phyloP scores from a whole-genome alignment of 176 grass and related monocot genomes.

The Juncus effusus region DNA sequence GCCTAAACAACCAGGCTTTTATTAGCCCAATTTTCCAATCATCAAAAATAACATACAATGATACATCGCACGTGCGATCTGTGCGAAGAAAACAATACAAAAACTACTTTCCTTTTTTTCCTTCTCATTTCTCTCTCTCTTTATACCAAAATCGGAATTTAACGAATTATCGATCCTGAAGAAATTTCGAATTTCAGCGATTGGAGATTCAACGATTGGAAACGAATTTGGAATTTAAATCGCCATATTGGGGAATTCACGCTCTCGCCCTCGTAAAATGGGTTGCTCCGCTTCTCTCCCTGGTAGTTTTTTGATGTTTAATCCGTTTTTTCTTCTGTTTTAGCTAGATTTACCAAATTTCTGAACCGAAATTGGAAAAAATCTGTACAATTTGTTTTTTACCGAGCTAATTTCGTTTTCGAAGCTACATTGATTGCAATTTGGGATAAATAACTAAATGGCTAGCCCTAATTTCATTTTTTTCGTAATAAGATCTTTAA shows the following conservation, averaged over 20 bases:
- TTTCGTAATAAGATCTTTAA: background rate
- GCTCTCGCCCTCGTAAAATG: constrained; percentile 38
- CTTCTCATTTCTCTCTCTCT: background rate
- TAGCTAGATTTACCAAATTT: background rate
- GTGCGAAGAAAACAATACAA: background rate
- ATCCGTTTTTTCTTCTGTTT: background rate
- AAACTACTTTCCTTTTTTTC: background rate
- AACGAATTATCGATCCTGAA: background rate
- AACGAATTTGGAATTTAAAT: constrained; percentile 23
- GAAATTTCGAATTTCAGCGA: background rate
- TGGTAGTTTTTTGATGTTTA: constrained; percentile 30
- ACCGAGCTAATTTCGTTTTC: constrained; percentile 6
- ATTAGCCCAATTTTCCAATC: too few species aligned
- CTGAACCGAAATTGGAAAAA: background rate
- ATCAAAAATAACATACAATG: too few species aligned
- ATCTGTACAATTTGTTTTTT: background rate
- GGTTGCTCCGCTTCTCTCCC: constrained; percentile 77
- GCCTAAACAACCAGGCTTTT: too few species aligned
- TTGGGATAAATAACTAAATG: background rate
- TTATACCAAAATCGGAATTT: background rate
- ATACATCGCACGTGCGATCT: background rate
- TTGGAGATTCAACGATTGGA: background rate
- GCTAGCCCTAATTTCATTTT: background rate
- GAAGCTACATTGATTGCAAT: background rate
- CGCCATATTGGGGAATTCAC: constrained; percentile 31